Base-by-base conservation (phyloP, 2,329 filamentous ascomycete genomes). In the Hypoxylon sp. region DNA sequence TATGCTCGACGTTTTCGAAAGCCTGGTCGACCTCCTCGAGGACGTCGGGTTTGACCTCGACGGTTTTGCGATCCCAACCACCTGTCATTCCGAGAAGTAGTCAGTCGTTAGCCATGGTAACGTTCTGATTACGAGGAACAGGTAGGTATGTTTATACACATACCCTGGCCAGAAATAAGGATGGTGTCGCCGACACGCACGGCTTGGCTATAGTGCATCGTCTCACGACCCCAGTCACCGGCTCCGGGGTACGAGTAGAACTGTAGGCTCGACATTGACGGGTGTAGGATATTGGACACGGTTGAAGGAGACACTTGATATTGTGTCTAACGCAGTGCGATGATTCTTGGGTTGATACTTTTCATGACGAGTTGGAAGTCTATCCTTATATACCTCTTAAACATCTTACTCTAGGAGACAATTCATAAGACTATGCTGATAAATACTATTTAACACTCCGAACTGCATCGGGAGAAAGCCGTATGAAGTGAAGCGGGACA, bases 1-100 rank as follows among this genome's bases (percentile, higher is more conserved):
- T 77, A 4, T 79, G 71, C 1, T 90, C 85, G 8, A 88, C 83
- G 59, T 89, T 90, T 2, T 72, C 74, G 69, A 89, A 89, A 0
- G 86, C 84, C 55, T 81, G 79, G 51, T 83, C 82, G 48, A 86
- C 82, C 54, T 86, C 78, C 0, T 75, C 78, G 48, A 80, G 78
- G 40, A 83, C 75, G 9, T 83, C 79, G 2, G 68, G 70, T 56
- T 71, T 60, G 46, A 80, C 28, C 8, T 62, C 48, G 1, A 63
- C 61, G 0, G 66, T 75, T 4, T 72, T 30, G 14, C 72, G 75
- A 28, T 78, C 63, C 77, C 77, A 79, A 14, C 73, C 77, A 28
- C 76, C 78, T 78, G 20, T 16, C 22, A 12, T 22, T 14, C 33
- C n/a, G 6, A n/a, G 28, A 18, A 4, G 14, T 16, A 2, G 7